phyloP scores from a whole-genome alignment of 192 early-diverging fungal genomes.

The Coemansia sp. region DNA sequence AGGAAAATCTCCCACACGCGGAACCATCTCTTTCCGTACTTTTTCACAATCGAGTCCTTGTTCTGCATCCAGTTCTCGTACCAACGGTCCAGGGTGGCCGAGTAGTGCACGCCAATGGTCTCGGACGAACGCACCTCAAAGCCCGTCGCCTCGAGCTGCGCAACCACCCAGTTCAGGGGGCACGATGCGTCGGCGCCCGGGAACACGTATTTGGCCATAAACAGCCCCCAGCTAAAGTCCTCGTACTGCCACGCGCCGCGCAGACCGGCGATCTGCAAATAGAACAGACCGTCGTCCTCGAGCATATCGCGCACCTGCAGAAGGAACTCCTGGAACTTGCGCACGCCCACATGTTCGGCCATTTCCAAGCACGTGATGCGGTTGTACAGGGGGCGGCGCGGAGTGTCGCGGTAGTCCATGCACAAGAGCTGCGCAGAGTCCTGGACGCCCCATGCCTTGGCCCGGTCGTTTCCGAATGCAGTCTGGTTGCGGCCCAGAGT shows the following conservation, averaged over 20 bases:
- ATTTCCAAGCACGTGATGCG: slow-evolving; percentile 98
- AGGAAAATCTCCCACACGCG: slow-evolving; percentile 99
- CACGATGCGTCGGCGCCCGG: slow-evolving; percentile 97
- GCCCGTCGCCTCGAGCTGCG: slow-evolving; percentile 89
- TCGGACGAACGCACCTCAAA: slow-evolving; percentile 89
- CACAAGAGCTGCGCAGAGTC: slow-evolving; percentile 77
- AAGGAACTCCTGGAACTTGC: slow-evolving; percentile 88
- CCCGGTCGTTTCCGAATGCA: slow-evolving; percentile 81
- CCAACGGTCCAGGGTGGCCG: slow-evolving; percentile 91
- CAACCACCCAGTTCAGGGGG: slow-evolving; percentile 93
- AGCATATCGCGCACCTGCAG: slow-evolving; percentile 90
- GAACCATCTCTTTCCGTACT: slow-evolving; percentile 90
- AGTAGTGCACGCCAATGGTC: slow-evolving; percentile 97
- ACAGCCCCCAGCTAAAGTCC: slow-evolving; percentile 88
- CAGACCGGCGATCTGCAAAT: slow-evolving; percentile 96
- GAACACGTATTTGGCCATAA: slow-evolving; percentile 99
- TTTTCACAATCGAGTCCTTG: slow-evolving; percentile 76
- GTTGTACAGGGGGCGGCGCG: slow-evolving; percentile 82
- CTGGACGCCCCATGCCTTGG: slow-evolving; percentile 77
- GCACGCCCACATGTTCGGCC: slow-evolving; percentile 98
- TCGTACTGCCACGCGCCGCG: slow-evolving; percentile 79
- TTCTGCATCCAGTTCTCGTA: slow-evolving; percentile 98
- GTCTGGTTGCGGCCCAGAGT: slow-evolving; percentile 93
- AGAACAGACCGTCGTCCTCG: slow-evolving; percentile 97
- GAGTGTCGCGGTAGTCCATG: slow-evolving; percentile 99